Conservation (phyloP, 371 early-diverging fungal genomes). For the Syncephalastrum sp. region DNA sequence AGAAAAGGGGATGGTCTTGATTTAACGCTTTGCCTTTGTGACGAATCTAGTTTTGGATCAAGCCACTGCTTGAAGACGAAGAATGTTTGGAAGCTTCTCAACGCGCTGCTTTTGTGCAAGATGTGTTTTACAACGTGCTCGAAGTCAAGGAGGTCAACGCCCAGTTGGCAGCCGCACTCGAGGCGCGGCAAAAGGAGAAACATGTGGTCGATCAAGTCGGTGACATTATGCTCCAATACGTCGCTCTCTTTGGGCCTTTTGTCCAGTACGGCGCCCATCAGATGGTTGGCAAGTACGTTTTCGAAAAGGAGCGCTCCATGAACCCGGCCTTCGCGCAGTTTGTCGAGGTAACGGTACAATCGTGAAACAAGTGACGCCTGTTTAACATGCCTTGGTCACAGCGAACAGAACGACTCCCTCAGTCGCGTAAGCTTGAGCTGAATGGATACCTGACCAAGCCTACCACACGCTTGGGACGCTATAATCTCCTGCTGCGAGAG, state of each 20-base stretch:
- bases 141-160: constrained; percentile 73
- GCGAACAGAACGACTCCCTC: constrained; percentile 72
- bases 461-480: constrained; percentile 84
- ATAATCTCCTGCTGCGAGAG: constrained; percentile 79
- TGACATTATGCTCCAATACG: constrained; percentile 77
- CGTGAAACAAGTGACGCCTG: too few species aligned
- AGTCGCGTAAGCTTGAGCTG: constrained; percentile 76
- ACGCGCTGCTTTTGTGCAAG: constrained; percentile 63
- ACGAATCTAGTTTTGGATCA: constrained; percentile 59
- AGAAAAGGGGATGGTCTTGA: not conserved
- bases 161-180: constrained; percentile 61
- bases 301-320: constrained; percentile 75
- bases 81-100: constrained; percentile 12
- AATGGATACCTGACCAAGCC: constrained; percentile 82
- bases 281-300: constrained; percentile 75
- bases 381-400: constrained; percentile 15
- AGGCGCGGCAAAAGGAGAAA: constrained; percentile 67
- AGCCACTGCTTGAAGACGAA: constrained; percentile 56
- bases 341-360: constrained; percentile 50
- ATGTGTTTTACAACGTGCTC: constrained; percentile 81
- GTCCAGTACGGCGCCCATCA: constrained; percentile 90
- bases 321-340: constrained; percentile 76
- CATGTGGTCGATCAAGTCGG: constrained; percentile 84
- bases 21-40: not conserved
- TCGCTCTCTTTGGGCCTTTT: constrained; percentile 74